Evolutionary conservation across 192 early-diverging fungal species (phyloP).

Genomic region (Lunasporangiospora selenospora): DNA sequence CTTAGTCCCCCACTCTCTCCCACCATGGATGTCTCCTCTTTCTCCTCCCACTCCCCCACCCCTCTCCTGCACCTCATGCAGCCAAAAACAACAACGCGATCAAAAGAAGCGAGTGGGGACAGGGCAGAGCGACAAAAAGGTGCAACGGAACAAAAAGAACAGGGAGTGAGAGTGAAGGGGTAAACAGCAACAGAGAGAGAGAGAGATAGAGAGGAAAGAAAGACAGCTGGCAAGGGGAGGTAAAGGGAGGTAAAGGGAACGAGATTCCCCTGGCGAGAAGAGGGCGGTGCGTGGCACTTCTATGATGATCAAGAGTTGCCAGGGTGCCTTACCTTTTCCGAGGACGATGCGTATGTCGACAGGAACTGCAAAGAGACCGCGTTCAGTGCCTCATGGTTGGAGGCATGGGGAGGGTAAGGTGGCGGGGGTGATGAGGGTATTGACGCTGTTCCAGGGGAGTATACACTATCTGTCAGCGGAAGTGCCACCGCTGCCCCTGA

Average conservation of each 20-base stretch:
- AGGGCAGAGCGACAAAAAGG: too few relatives aligned
- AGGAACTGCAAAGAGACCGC: constrained; percentile 9
- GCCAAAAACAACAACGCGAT: too few relatives aligned
- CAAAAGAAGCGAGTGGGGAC: too few relatives aligned
- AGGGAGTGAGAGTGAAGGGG: too few relatives aligned
- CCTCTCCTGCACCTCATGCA: too few relatives aligned
- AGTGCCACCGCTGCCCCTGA: too few relatives aligned
- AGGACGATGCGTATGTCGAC: constrained; percentile 15
- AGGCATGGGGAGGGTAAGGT: not conserved
- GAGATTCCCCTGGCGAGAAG: not conserved
- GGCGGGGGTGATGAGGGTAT: constrained; percentile 6
- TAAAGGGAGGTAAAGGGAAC: not conserved
- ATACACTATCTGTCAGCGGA: too few relatives aligned
- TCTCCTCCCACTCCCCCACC: too few relatives aligned
- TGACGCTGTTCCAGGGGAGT: not conserved
- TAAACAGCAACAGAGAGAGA: not conserved
- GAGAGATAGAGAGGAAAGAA: not conserved
- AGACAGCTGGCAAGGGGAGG: not conserved
- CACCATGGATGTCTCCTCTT: too few relatives aligned
- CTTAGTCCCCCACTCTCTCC: too few relatives aligned
- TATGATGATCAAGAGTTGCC: too few relatives aligned
- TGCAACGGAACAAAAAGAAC: too few relatives aligned
- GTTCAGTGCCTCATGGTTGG: constrained; percentile 2
- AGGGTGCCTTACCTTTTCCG: constrained; percentile 21
- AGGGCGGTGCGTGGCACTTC: not conserved